Evolutionary conservation across 805 yeast species (phyloP), one percentile per base, ranked within the genome.

Genomic region (Blastobotrys robertii): DNA sequence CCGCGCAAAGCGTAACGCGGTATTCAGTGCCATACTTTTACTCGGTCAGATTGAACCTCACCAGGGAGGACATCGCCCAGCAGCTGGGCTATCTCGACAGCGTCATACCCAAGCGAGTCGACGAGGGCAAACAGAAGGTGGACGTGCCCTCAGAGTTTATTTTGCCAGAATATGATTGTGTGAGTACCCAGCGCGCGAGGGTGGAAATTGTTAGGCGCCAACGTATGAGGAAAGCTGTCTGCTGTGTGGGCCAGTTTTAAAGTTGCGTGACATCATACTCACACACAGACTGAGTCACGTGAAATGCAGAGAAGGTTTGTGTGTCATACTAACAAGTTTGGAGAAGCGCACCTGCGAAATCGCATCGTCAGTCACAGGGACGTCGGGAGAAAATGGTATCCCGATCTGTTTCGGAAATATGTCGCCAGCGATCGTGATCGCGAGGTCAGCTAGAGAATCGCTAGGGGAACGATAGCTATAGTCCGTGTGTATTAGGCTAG

Each of bases 11-110:
- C 37, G 54, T 44, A 8, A 55, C 62, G 8, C 53, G 61, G 22
- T 64, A 51, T 38, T 69, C 74, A 10, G 61, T 73, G 30, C 76
- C 77, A 5, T 72, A 68, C 48, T 73, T 73, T 55, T 73, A 67
- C 39, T 58, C 63, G 2, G 64, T 63, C n/a, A 49, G 61, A 15
- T 48, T 60, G n/a, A 55, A 52, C 22, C 50, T 60, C 34, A 60
- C 64, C 4, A 47, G 51, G 2, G 47, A 51, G 7, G 60, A 57
- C 16, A 54, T 60, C 14, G 41, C 50, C 13, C 44, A 55, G 12
- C 60, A 60, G 39, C 34, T 50, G 4, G 40, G 44, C 13, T 41
- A 41, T 19, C 50, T 60, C 38, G 44, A 48, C n/a, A 60, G 57
- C 13, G 44, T 45, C 37, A 53, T 60, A 5, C 58, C 62, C 0